Base-by-base conservation (phyloP, 495 filamentous ascomycete genomes). In the Neurospora terricola region DNA sequence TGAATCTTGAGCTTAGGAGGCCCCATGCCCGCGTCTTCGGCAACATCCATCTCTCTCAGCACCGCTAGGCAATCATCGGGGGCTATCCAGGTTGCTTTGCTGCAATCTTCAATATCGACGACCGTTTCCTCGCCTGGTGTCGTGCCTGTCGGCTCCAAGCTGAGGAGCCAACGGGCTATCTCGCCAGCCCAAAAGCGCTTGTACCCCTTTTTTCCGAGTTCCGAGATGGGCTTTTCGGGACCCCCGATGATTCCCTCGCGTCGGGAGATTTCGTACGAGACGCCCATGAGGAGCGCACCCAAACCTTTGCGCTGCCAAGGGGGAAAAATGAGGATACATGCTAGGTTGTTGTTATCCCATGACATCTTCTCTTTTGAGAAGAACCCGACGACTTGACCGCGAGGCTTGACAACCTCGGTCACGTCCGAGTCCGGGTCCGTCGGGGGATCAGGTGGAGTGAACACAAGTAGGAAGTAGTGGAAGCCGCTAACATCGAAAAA, bases 351-450 rank as follows among this genome's bases (percentile, higher is more conserved):
- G 76, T 96, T 93, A 78, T 99, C 96, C 96, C 96, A 99, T 5
- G 93, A 96, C 82, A 97, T 91, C 78, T 98, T 98, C 83, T 99
- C 96, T 79, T 98, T 98, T 30, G 92, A 95, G 86, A 97, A 99
- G 87, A 97, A 99, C 70, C 96, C 96, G 9, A 97, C 88, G 38
- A 98, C 91, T 69, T 89, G 88, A 45, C 79, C 77, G 27, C 80
- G 80, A 5, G 77, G 80, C 5, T 68, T 43, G 14, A 39, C 71
- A 23, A 74, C 48, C 38, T 68, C 68, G 70, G 70, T 69, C 16
- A 70, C 34, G 5, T 70, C 73, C 39, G 69, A 37, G 34, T 48
- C 21, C 5, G 75, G 78, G 74, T 82, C 77, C 2, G 82, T 70
- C 8, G 83, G 42, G 73, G 78, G 83, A 69, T 79, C 78, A 70